Conservation (phyloP, 306 rosid species). For the Cajanus cajan region DNA sequence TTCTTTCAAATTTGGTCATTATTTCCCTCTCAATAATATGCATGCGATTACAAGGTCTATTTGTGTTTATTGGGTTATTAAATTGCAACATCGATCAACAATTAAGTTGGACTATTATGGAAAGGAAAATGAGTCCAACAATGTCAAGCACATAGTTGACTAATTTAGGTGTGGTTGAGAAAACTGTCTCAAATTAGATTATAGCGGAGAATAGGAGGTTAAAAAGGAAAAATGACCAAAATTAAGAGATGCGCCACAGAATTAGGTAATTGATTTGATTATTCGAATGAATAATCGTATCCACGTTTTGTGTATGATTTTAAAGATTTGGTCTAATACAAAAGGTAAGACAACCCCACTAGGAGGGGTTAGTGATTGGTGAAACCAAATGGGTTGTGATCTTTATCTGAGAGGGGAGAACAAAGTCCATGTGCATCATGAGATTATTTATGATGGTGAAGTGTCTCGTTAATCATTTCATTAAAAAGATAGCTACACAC, state of each 20-base stretch:
- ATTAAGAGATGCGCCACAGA: constrained; percentile 22
- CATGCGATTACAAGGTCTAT: not conserved
- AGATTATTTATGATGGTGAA: constrained; percentile 20
- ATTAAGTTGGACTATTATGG: not conserved
- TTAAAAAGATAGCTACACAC: not conserved
- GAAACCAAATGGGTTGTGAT: constrained; percentile 21
- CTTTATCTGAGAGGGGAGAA: constrained; percentile 17
- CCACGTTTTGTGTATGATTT: constrained; percentile 24
- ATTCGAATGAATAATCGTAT: constrained; percentile 15
- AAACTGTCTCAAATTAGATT: not conserved
- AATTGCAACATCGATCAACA: not conserved
- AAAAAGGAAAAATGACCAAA: not conserved
- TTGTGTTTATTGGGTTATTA: not conserved
- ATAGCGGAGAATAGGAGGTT: not conserved
- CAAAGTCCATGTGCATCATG: constrained; percentile 39
- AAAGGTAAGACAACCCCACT: constrained; percentile 33
- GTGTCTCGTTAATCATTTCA: constrained; percentile 26
- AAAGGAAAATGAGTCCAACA: constrained; percentile 6
- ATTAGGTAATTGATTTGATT: constrained; percentile 34
- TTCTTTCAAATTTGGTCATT: not conserved
- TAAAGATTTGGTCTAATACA: not conserved
- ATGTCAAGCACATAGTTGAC: not conserved
- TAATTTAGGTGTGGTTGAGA: not conserved
- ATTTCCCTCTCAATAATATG: not conserved
- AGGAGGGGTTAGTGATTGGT: constrained; percentile 26